These are phyloP conservation scores for Leishmania tropica DNA, from an alignment of 208 protist species.

Conservation along the genomic window DNA sequence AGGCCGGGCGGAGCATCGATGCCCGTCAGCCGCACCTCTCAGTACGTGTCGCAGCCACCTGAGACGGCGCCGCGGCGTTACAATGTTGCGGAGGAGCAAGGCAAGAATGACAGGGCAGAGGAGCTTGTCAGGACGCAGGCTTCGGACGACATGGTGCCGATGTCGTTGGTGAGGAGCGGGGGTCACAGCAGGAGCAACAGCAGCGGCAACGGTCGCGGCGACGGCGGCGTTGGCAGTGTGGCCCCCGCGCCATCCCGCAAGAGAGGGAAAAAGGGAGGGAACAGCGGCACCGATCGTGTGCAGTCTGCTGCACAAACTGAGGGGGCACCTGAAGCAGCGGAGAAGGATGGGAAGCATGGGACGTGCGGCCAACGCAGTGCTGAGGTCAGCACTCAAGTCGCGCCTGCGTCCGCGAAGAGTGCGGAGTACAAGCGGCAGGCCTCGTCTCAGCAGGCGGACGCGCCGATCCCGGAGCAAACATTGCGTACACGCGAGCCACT, in stretches of 20 bases:
- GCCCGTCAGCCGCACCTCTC: not conserved
- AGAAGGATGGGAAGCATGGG: not conserved
- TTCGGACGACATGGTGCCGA: not conserved
- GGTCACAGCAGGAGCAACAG: constrained; percentile 15
- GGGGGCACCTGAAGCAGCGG: not conserved
- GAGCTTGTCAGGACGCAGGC: not conserved
- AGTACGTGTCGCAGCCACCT: not conserved
- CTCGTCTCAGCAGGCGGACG: not conserved
- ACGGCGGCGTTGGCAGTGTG: not conserved
- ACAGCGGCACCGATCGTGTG: constrained; percentile 10
- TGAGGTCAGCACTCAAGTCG: not conserved
- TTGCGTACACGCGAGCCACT: not conserved
- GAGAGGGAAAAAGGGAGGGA: constrained; percentile 12
- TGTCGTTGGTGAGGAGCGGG: not conserved
- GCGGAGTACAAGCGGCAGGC: not conserved
- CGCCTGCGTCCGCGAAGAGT: not conserved
- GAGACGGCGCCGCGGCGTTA: not conserved
- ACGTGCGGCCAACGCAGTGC: not conserved
- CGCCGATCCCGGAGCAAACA: not conserved
- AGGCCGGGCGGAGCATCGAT: not conserved
- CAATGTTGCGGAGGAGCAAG: not conserved
- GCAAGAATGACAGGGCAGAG: not conserved
- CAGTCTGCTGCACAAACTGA: constrained; percentile 9
- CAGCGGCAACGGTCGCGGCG: not conserved
- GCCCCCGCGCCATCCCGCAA: constrained; percentile 20